Conservation (phyloP, 2,329 filamentous ascomycete species). For the Phialophora macrospora region DNA sequence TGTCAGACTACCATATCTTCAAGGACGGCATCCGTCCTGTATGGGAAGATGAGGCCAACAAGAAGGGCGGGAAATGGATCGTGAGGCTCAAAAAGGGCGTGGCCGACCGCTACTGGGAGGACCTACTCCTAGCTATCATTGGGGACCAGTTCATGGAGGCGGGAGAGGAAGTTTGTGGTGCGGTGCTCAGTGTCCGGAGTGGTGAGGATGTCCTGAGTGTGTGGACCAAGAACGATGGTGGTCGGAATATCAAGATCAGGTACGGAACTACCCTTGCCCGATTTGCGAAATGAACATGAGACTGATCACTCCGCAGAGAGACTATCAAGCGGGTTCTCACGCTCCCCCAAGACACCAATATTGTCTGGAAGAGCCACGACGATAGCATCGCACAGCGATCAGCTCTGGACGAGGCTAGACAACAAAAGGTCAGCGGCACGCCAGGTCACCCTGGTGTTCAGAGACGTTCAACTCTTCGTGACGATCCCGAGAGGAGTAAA, state of each 20-base stretch:
- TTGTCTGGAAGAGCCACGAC: slow-evolving; percentile 95
- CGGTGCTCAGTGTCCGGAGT: slow-evolving; percentile 89
- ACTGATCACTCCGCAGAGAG: slow-evolving; percentile 64
- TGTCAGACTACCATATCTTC: slow-evolving; percentile 98
- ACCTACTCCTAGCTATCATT: slow-evolving; percentile 84
- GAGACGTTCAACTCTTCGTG: slow-evolving; percentile 49
- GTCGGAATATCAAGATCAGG: slow-evolving; percentile 94
- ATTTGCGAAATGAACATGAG: slow-evolving; percentile 3
- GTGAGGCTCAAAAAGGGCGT: slow-evolving; percentile 96
- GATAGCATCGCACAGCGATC: slow-evolving; percentile 91
- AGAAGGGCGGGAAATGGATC: slow-evolving; percentile 95
- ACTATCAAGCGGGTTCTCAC: slow-evolving; percentile 88
- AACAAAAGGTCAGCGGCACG: slow-evolving; percentile 70
- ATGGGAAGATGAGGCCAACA: slow-evolving; percentile 98
- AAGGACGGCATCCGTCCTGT: slow-evolving; percentile 94
- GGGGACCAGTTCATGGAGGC: slow-evolving; percentile 94
- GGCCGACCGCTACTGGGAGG: slow-evolving; percentile 95
- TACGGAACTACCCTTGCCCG: slow-evolving; percentile 53
- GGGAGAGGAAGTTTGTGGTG: slow-evolving; percentile 90
- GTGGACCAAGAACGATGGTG: slow-evolving; percentile 93
- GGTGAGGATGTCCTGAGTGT: slow-evolving; percentile 97
- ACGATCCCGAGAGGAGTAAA: slow-evolving; percentile 52
- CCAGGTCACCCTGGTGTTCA: slow-evolving; percentile 44
- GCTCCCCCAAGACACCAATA: slow-evolving; percentile 84
- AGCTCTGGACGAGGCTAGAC: slow-evolving; percentile 86